A percentile compares a stretch with the other conserved stretches of the same genome.
These are phyloP conservation scores for Kwoniella shivajii DNA, from an alignment of 1,284 basidiomycete genomes.

Conservation along the genomic window DNA sequence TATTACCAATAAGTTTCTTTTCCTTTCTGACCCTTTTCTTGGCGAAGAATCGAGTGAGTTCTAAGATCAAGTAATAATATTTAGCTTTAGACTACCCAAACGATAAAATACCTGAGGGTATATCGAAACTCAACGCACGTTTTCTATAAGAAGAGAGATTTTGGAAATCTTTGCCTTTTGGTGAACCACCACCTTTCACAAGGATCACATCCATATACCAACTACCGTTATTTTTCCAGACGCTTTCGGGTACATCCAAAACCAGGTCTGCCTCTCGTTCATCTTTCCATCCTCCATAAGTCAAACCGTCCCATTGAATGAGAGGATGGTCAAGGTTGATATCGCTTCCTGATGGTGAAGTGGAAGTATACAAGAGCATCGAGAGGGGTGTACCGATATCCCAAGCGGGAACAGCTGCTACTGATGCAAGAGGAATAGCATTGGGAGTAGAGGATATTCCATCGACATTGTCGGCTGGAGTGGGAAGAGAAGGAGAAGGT, in stretches of 20 bases:
- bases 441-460: slow-evolving; percentile 11
- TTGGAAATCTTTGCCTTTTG: slow-evolving; percentile 63
- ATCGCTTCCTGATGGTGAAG: slow-evolving; percentile 32
- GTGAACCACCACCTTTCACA: slow-evolving; percentile 61
- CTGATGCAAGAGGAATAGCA: not conserved
- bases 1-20: slow-evolving; percentile 72
- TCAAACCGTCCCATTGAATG: slow-evolving; percentile 72
- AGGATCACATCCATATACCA: slow-evolving; percentile 84
- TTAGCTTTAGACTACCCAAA: too few species aligned
- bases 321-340: slow-evolving; percentile 57
- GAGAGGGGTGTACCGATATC: slow-evolving; percentile 52
- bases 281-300: slow-evolving; percentile 78
- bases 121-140: too few species aligned
- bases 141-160: slow-evolving; percentile 78
- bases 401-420: slow-evolving; percentile 48
- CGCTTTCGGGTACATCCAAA: slow-evolving; percentile 75
- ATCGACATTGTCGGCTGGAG: slow-evolving; percentile 12
- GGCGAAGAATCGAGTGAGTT: slow-evolving; percentile 79
- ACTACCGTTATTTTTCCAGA: slow-evolving; percentile 68
- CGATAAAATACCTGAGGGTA: too few species aligned
- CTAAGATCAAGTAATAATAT: slow-evolving; percentile 58
- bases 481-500: slow-evolving; percentile 10
- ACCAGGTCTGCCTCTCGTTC: slow-evolving; percentile 65
- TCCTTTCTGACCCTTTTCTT: slow-evolving; percentile 73
- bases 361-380: slow-evolving; percentile 74